Evolutionary conservation across 768 basidiomycete genomes (phyloP), one percentile per base, ranked within the genome.

Genomic region (Kwoniella dejecticola): DNA sequence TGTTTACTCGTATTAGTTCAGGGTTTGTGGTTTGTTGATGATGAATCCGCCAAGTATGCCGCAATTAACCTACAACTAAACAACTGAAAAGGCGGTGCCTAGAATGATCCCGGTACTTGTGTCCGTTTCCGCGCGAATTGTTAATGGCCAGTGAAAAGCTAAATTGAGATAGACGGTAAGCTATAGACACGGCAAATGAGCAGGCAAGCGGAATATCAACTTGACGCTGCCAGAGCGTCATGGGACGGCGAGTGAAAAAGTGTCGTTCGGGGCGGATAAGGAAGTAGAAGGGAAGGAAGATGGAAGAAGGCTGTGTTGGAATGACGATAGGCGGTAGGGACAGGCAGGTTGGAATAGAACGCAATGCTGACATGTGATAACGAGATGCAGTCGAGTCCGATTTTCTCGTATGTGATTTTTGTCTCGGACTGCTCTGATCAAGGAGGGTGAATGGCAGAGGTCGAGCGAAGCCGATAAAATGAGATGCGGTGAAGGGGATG

Each of bases 191-290:
- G 1, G 6, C 26, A n/a, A 5, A 36, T n/a, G 33, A 10, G 30
- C 33, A 27, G 33, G 48, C 48, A 31, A 31, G 10, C 24, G 23
- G 19, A 6, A 30, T 31, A 27, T 50, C n/a, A 50, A 30, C n/a
- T n/a, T 2, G 48, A 50, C 48, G 21, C 48, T 50, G 15, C 48
- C 48, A 33, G 48, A 50, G 27, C 30, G 48, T 50, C 31, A 30
- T 50, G 12, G 11, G 19, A 31, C 0, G 48, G 27, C 12, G 27
- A n/a, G n/a, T n/a, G n/a, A n/a, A n/a, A n/a, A n/a, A n/a, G 29
- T 26, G n/a, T 26, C 15, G 46, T 23, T 17, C 24, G 7, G 13
- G 21, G 29, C 12, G 23, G 11, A 15, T 11, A 26, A 48, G n/a
- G 3, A 48, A 29, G 13, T 26, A 36, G 15, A 36, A 36, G 33